Conservation (phyloP, 2,329 filamentous ascomycete species). For the Aureobasidium sp. region DNA sequence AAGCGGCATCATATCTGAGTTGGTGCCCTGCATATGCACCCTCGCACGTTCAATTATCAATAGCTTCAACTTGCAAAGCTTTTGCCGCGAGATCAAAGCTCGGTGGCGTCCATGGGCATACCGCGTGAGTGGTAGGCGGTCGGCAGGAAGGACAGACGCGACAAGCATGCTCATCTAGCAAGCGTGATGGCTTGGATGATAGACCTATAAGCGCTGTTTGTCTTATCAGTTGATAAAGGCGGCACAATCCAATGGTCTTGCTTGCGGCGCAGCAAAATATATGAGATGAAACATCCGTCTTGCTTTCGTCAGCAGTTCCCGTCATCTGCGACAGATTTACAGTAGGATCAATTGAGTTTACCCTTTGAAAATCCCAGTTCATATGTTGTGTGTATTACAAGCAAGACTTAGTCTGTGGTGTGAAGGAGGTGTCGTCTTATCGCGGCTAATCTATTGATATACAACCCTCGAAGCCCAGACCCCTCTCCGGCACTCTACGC, state of each 20-base stretch:
- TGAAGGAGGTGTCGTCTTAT: not conserved
- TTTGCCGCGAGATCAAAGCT: not conserved
- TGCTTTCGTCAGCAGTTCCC: not conserved
- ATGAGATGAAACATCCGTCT: not conserved
- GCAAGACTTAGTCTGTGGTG: not conserved
- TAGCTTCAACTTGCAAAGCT: not conserved
- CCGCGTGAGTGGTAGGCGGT: not conserved
- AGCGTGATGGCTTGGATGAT: not conserved
- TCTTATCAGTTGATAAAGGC: not conserved
- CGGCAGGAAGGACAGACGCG: not conserved
- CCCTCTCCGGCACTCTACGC: not conserved
- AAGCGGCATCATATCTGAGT: no score
- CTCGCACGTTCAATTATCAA: not conserved
- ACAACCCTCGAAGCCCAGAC: not conserved
- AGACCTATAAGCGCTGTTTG: not conserved
- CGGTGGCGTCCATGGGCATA: not conserved
- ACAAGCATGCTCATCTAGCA: not conserved
- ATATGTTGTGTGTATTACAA: not conserved
- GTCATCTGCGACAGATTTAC: not conserved
- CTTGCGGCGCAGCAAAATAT: not conserved
- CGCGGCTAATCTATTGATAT: conserved; percentile 6
- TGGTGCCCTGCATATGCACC: not conserved
- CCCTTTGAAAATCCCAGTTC: not conserved
- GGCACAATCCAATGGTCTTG: not conserved
- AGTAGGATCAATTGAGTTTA: not conserved